A percentile compares a stretch with the other conserved stretches of the same genome.
phyloP scores from a whole-genome alignment of 768 basidiomycete genomes.

The Tylopilus subfusipes region DNA sequence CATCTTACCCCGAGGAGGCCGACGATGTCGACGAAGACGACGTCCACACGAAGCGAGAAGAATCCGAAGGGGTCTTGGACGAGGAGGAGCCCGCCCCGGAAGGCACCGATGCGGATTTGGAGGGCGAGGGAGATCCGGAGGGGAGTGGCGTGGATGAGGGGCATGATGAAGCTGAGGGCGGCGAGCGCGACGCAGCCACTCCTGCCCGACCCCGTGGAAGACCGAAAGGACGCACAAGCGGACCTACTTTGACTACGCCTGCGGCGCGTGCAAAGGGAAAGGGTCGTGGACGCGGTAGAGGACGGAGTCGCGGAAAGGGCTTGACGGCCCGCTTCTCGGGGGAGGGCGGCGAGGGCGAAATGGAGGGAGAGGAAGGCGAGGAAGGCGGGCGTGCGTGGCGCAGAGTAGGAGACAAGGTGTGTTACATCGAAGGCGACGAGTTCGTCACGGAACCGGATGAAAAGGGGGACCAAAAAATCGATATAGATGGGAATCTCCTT shows the following conservation, averaged over 20 bases:
- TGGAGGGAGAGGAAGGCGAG: conserved; percentile 38
- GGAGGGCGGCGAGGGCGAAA: conserved; percentile 39
- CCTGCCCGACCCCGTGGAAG: conserved; percentile 35
- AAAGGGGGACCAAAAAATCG: conserved; percentile 91
- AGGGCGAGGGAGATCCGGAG: conserved; percentile 30
- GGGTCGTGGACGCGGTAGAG: conserved; percentile 42
- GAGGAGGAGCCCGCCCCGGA: conserved; percentile 32
- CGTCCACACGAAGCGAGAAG: conserved; percentile 29
- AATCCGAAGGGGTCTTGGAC: conserved; percentile 27
- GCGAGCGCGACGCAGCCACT: conserved; percentile 34
- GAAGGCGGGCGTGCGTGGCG: conserved; percentile 63
- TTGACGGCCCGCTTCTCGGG: conserved; percentile 23
- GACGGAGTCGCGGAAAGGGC: conserved; percentile 37
- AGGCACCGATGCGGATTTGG: conserved; percentile 26
- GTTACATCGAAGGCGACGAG: conserved; percentile 86
- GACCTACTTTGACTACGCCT: conserved; percentile 28
- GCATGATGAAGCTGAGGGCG: conserved; percentile 31
- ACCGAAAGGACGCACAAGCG: conserved; percentile 39
- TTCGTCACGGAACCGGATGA: conserved; percentile 78
- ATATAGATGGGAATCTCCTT: conserved; percentile 74
- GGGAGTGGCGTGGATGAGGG: conserved; percentile 31
- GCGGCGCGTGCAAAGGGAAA: conserved; percentile 30
- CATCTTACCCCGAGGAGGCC: conserved; percentile 21
- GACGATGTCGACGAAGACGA: conserved; percentile 26
- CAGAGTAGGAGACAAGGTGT: conserved; percentile 68